A percentile compares a stretch with the other conserved stretches of the same genome.
Evolutionary conservation across 2,329 filamentous ascomycete genomes (phyloP).

Genomic region (Pseudogymnoascus sp.): DNA sequence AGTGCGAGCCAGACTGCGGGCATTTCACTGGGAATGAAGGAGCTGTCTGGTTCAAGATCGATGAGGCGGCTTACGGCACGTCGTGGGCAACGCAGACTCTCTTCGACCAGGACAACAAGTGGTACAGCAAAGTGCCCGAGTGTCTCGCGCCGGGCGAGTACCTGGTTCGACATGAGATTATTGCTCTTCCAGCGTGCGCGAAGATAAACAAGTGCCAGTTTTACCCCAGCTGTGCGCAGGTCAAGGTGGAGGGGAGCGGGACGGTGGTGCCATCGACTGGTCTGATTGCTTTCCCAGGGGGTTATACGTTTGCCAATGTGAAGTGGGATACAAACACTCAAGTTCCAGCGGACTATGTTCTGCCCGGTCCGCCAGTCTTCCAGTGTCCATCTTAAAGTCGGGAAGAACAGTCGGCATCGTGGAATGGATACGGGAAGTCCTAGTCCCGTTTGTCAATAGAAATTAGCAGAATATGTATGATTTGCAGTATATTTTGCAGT

Average conservation of each 20-base stretch:
- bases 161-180: slow-evolving; percentile 12
- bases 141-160: slow-evolving; percentile 14
- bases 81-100: slow-evolving; percentile 11
- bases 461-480: neutral
- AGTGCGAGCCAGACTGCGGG: slow-evolving; percentile 11
- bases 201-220: slow-evolving; percentile 11
- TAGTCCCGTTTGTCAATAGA: neutral
- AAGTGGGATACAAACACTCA: neutral
- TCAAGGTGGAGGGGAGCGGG: slow-evolving; percentile 8
- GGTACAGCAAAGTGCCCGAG: slow-evolving; percentile 10
- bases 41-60: slow-evolving; percentile 13
- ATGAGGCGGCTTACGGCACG: slow-evolving; percentile 9
- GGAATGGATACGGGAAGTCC: neutral
- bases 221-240: slow-evolving; percentile 12
- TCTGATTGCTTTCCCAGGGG: slow-evolving; percentile 10
- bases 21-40: slow-evolving; percentile 10
- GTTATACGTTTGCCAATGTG: neutral
- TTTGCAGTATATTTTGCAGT: neutral
- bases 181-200: slow-evolving; percentile 6
- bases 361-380: neutral
- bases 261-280: neutral
- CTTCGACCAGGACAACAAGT: slow-evolving; percentile 6
- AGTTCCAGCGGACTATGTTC: neutral
- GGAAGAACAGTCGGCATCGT: neutral
- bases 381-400: neutral